These are phyloP conservation scores for Umbelopsis isabellina DNA, from an alignment of 192 early-diverging fungal species.

Conservation along the genomic window DNA sequence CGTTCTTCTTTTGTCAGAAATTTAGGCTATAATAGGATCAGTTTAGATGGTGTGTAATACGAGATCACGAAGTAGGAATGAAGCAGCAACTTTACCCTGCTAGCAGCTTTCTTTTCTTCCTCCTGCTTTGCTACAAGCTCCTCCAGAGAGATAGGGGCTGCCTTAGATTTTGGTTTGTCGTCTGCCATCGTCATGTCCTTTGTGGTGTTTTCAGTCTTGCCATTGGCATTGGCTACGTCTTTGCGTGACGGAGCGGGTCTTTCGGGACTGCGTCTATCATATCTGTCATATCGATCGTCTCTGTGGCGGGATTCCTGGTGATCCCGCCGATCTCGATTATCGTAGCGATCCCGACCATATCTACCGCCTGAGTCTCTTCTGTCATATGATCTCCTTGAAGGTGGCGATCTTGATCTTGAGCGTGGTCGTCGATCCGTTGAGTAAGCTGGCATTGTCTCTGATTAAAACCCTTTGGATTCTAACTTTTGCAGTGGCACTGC, in stretches of 20 bases:
- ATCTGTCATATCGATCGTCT: slow-evolving; percentile 24
- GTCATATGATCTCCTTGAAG: not conserved
- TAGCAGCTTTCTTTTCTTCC: slow-evolving; percentile 63
- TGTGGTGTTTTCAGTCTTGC: slow-evolving; percentile 21
- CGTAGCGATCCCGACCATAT: slow-evolving; percentile 36
- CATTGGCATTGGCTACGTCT: slow-evolving; percentile 20
- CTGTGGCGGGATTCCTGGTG: slow-evolving; percentile 25
- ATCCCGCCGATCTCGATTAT: slow-evolving; percentile 30
- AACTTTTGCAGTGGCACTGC: not conserved
- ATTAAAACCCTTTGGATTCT: not conserved
- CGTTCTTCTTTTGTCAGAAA: slow-evolving; percentile 95
- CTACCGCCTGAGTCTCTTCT: not conserved
- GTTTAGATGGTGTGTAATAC: slow-evolving; percentile 7
- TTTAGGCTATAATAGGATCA: slow-evolving; percentile 55
- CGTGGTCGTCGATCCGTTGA: slow-evolving; percentile 12
- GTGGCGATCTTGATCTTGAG: not conserved
- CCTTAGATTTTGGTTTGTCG: slow-evolving; percentile 25
- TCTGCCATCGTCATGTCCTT: slow-evolving; percentile 1
- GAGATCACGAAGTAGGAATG: not conserved
- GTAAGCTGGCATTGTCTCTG: slow-evolving; percentile 10
- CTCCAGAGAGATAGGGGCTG: slow-evolving; percentile 75
- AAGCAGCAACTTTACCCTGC: slow-evolving; percentile 47
- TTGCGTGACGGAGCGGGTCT: not conserved
- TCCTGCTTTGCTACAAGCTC: slow-evolving; percentile 72
- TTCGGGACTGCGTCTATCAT: slow-evolving; percentile 25